A percentile compares a stretch with the other conserved stretches of the same genome.
Evolutionary conservation across 768 basidiomycete species (phyloP).

Genomic region (Sistotremastrum suecicum): DNA sequence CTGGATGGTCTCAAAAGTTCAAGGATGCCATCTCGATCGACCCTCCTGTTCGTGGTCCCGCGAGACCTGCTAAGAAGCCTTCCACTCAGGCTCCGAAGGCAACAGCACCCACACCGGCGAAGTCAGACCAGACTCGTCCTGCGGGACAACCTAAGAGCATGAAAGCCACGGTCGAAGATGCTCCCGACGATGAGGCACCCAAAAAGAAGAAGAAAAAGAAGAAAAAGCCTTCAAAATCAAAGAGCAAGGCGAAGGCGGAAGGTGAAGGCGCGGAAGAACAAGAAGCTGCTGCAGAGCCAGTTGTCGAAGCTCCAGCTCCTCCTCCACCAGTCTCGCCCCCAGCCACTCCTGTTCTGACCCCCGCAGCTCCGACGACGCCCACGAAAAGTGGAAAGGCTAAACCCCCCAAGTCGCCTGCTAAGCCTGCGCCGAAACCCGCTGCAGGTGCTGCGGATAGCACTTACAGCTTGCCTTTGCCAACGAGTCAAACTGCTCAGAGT

Average conservation of each 20-base stretch:
- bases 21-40: conserved; percentile 1
- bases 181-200: conserved; percentile 36
- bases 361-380: conserved; percentile 5
- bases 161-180: conserved; percentile 53
- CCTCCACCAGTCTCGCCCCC: conserved; percentile 2
- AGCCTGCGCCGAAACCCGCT: conserved; percentile 7
- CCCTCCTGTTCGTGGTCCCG: conserved; percentile 2
- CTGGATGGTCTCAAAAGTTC: too few relatives aligned
- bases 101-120: background rate
- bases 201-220: conserved; percentile 71
- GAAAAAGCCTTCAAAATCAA: conserved; percentile 66
- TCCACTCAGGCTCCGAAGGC: background rate
- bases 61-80: background rate
- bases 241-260: conserved; percentile 24
- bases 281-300: conserved; percentile 5
- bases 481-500: conserved; percentile 47
- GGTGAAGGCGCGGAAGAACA: conserved; percentile 9
- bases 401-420: conserved; percentile 2
- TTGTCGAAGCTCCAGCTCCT: conserved; percentile 6
- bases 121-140: background rate
- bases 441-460: conserved; percentile 9
- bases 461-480: conserved; percentile 25
- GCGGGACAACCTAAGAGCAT: conserved; percentile 16
- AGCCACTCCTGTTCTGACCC: background rate
- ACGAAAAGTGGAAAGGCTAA: background rate